Percentiles rank a stretch among this genome's conserved stretches.
phyloP scores from a whole-genome alignment of 371 early-diverging fungal species.

The Cokeromyces recurvatus region DNA sequence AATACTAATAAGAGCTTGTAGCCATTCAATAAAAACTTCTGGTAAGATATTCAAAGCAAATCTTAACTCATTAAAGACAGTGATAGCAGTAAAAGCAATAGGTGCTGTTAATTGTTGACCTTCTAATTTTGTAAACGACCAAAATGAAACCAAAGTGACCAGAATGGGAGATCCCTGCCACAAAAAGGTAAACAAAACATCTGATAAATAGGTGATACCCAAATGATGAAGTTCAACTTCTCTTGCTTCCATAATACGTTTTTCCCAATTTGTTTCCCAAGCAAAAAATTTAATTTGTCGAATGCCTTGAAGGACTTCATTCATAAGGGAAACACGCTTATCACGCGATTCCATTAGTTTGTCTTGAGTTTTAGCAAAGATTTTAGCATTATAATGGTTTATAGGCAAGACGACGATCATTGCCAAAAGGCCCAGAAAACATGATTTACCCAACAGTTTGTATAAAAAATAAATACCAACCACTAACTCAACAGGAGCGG shows the following conservation, averaged over 20 bases:
- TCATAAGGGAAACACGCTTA: constrained; percentile 44
- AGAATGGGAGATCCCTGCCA: constrained; percentile 35
- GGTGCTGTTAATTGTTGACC: constrained; percentile 51
- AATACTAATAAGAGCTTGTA: constrained; percentile 31
- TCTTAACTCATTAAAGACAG: constrained; percentile 48
- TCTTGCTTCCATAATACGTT: constrained; percentile 36
- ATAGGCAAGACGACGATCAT: constrained; percentile 45
- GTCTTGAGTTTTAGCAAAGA: constrained; percentile 43
- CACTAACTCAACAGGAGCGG: constrained; percentile 49
- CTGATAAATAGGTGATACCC: constrained; percentile 13
- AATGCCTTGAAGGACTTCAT: constrained; percentile 55
- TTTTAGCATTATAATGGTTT: constrained; percentile 46
- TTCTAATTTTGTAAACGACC: constrained; percentile 52
- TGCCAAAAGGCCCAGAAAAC: constrained; percentile 58
- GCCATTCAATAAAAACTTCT: constrained; percentile 31
- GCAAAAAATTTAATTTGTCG: constrained; percentile 68
- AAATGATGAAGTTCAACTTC: constrained; percentile 45
- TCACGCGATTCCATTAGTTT: constrained; percentile 46
- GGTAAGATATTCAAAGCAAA: constrained; percentile 53
- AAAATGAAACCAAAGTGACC: constrained; percentile 48
- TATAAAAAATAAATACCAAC: constrained; percentile 61
- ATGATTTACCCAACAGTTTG: constrained; percentile 57
- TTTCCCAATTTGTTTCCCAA: constrained; percentile 41
- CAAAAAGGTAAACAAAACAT: background rate
- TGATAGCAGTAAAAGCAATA: constrained; percentile 56